Base-by-base conservation (phyloP, 352 stramenopile genomes). In the Globisporangium barbulae region DNA sequence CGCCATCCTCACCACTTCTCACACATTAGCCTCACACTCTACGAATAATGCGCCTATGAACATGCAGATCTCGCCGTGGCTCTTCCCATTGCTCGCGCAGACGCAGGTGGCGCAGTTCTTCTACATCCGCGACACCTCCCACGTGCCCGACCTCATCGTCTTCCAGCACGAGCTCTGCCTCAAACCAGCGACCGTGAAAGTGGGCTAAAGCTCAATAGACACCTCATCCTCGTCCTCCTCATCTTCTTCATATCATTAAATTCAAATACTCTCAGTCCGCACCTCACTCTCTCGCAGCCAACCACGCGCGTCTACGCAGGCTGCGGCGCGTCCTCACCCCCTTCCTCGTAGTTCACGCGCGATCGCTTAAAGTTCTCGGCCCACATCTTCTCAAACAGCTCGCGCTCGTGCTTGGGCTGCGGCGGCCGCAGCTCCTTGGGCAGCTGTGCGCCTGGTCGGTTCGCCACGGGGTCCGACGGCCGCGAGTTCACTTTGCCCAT, bases 321-420 rank as follows among this genome's bases (percentile, higher is more conserved):
- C 44, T 50, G 35, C 0, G 22, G n/a, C n/a, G 30, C 45, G 30
- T 64, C 48, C 9, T 39, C 48, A 5, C 1, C 35, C 33, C 37
- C 52, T 33, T 47, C 60, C 31, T 68, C 66, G 56, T 95, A 95
- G 31, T 93, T 74, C 31, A 95, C 87, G 30, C 74, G 83, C 30
- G 93, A 98, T 39, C 90, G 76, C 49, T 94, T 89, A 78, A 99
- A 98, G 73, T 99, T 98, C 69, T 99, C 89, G 8, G 90, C 89
- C 96, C 96, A 99, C 78, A 98, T 90, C 79, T 97, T 96, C 75
- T 98, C 96, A 74, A 98, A 98, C 48, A 98, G 88, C 48, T 97
- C 90, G 54, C 96, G 81, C 75, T 98, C 94, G 69, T 98, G 85
- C 35, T 88, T 81, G 8, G 96, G 96, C 71, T 99, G 96, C 10